Evolutionary conservation across 2,329 filamentous ascomycete species (phyloP).

Genomic region (Helotiales sp.): DNA sequence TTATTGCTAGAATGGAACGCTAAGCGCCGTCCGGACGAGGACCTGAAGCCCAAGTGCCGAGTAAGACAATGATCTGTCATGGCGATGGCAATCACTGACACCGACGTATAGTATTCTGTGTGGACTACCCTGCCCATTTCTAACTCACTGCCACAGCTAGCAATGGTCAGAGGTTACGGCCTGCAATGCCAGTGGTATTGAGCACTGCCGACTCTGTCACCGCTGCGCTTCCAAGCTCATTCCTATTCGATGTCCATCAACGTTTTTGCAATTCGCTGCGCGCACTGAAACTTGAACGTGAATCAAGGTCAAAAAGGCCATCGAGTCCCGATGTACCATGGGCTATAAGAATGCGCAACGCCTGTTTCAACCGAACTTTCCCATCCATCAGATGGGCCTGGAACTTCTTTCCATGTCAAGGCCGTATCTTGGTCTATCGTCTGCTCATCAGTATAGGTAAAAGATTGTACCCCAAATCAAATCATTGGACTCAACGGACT

Average conservation of each 20-base stretch:
- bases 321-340: neutral
- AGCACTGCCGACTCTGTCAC: neutral
- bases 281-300: neutral
- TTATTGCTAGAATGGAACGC: neutral
- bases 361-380: neutral
- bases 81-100: neutral
- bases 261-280: slow-evolving; percentile 9
- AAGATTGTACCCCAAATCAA: slow-evolving; percentile 1
- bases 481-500: slow-evolving; percentile 1
- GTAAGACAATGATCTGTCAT: neutral
- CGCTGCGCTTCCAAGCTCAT: slow-evolving; percentile 1
- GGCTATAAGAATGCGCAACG: neutral
- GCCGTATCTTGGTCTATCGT: neutral
- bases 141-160: neutral
- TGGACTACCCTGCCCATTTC: neutral
- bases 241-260: slow-evolving; percentile 2
- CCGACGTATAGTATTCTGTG: neutral
- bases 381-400: neutral
- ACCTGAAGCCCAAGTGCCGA: neutral
- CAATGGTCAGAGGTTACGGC: neutral
- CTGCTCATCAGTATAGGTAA: slow-evolving; percentile 1
- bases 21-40: neutral
- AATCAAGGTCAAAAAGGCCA: neutral
- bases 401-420: neutral
- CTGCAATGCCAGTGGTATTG: neutral